phyloP scores from a whole-genome alignment of 805 yeast genomes.

The Ascoidea asiatica region DNA sequence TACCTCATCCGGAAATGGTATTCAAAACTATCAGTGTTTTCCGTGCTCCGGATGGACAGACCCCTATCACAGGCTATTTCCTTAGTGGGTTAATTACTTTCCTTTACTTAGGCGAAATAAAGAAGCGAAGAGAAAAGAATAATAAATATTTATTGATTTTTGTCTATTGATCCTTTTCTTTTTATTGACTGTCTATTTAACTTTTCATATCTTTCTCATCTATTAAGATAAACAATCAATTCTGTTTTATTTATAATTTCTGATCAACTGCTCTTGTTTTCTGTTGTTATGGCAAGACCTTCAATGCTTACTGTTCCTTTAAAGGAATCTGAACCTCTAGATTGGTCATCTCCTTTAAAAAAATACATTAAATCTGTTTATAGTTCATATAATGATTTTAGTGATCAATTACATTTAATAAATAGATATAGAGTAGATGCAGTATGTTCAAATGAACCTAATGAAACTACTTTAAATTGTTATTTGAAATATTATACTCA shows the following conservation, averaged over 20 bases:
- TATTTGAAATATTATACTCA: conserved; percentile 67
- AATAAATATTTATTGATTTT: neutral
- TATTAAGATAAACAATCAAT: neutral
- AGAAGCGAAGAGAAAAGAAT: neutral
- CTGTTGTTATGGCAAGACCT: conserved; percentile 9
- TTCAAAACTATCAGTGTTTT: no score
- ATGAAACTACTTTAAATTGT: conserved; percentile 27
- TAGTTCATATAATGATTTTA: conserved; percentile 46
- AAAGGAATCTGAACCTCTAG: conserved; percentile 20
- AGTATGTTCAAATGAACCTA: conserved; percentile 30
- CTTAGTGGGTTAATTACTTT: no score
- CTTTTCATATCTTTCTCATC: neutral
- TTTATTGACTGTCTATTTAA: neutral
- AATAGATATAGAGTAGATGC: conserved; percentile 48
- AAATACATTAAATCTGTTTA: conserved; percentile 45
- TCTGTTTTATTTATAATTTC: no score
- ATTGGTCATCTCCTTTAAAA: conserved; percentile 53
- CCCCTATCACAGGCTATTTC: no score
- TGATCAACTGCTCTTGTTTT: no score
- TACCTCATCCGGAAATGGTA: no score
- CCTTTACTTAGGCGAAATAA: neutral
- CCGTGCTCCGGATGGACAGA: no score
- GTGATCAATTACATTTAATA: conserved; percentile 39
- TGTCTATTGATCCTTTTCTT: neutral
- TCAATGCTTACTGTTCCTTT: conserved; percentile 9